Conservation (phyloP, 768 basidiomycete species). For the Mycena metata region DNA sequence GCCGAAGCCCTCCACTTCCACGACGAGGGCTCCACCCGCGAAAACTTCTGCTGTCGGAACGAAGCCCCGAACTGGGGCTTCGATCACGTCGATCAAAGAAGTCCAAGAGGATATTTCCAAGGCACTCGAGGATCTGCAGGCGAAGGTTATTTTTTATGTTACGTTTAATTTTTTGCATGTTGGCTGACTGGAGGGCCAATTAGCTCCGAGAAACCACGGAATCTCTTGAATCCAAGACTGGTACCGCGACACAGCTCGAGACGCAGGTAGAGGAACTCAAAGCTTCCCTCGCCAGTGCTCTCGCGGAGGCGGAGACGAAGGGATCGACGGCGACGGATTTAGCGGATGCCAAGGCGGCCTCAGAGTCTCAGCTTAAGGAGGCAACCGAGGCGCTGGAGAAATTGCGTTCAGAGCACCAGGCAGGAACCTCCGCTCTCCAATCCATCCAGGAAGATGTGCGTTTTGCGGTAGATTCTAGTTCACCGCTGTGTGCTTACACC, state of each 20-base stretch:
- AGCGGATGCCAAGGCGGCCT: constrained; percentile 60
- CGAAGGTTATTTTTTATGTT: constrained; percentile 59
- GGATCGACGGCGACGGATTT: constrained; percentile 58
- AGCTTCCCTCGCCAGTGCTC: constrained; percentile 60
- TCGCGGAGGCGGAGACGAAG: constrained; percentile 65
- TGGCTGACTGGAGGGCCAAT: constrained; percentile 5
- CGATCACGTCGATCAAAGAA: constrained; percentile 83
- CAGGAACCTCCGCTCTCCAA: constrained; percentile 53
- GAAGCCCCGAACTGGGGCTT: constrained; percentile 64
- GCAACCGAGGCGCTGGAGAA: constrained; percentile 57
- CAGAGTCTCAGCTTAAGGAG: constrained; percentile 63
- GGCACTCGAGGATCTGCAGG: constrained; percentile 68
- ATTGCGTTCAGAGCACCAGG: constrained; percentile 49
- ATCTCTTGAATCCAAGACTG: constrained; percentile 66
- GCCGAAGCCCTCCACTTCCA: constrained; percentile 44
- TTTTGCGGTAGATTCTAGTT: constrained; percentile 2
- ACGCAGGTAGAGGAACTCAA: constrained; percentile 63
- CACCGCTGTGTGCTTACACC: constrained; percentile 4
- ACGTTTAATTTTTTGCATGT: constrained; percentile 9
- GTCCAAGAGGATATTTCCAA: constrained; percentile 70
- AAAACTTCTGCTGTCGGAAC: constrained; percentile 53
- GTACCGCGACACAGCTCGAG: constrained; percentile 66
- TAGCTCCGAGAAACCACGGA: constrained; percentile 74
- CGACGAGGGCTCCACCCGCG: constrained; percentile 43
- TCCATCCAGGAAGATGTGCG: constrained; percentile 67